Base-by-base conservation (phyloP, 2,329 filamentous ascomycete genomes). In the Fusarium succisae region DNA sequence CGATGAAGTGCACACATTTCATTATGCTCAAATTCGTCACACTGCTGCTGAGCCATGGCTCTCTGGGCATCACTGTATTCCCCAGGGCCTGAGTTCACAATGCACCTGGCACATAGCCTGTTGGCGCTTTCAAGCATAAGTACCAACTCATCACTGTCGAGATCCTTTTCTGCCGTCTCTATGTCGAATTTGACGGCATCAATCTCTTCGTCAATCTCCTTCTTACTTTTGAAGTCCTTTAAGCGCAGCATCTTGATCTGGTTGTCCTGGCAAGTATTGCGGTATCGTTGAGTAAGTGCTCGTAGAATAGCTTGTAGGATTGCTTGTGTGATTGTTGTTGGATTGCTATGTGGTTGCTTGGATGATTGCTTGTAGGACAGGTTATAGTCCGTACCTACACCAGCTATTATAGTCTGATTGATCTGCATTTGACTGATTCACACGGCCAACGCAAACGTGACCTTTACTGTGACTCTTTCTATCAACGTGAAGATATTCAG, bases 381-480 rank as follows among this genome's bases (percentile, higher is more conserved):
- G 0, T 32, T 0, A 3, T 24, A 14, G 22, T 18, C 3, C 17
- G 28, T 2, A 35, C 22, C 22, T 10, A 10, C 3, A 8, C 17
- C 22, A 35, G 17, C n/a, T 51, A 24, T 35, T 35, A 35, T 51
- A 35, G 30, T 8, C 48, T 35, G 3, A 8, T 32, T 10, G 48
- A 5, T 8, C 32, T 24, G 4, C 8, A 14, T 20, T 35, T 24
- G 3, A 10, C 48, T 20, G 17, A 20, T 35, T 35, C 48, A 51
- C 17, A 24, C n/a, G 15, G 22, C 4, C 11, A 12, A 8, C 4
- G 18, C 11, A 6, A 14, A 20, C 17, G 12, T 35, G 12, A 3
- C 22, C 2, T 20, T 24, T 3, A 2, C 6, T 24, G 12, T 24
- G 8, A 35, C 48, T 24, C 11, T 20, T 11, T 32, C 4, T 0